A percentile compares a stretch with the other conserved stretches of the same genome.
Conservation (phyloP, 1,284 basidiomycete species). For the Ceratobasidium sp. region DNA sequence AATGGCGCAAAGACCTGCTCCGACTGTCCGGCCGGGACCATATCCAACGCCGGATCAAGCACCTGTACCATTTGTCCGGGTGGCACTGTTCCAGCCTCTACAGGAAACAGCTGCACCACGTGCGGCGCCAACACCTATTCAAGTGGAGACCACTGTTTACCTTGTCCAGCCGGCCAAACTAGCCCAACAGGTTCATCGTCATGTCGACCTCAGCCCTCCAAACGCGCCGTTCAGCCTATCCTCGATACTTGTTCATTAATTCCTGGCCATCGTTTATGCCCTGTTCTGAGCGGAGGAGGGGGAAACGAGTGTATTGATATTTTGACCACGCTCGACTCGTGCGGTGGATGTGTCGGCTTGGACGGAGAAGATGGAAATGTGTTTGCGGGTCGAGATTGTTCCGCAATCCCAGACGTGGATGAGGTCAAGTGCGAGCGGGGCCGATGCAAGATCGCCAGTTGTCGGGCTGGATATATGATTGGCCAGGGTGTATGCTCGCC, state of each 20-base stretch:
- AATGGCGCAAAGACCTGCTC: conserved; percentile 3
- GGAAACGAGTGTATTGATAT: conserved; percentile 15
- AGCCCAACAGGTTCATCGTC: conserved; percentile 1
- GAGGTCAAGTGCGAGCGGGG: conserved; percentile 17
- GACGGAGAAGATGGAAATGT: not conserved
- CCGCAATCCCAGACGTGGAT: conserved; percentile 9
- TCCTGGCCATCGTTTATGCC: conserved; percentile 7
- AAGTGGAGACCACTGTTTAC: not conserved
- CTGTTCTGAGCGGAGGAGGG: not conserved
- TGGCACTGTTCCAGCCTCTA: not conserved
- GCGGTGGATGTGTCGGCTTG: conserved; percentile 5
- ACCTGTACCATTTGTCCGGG: conserved; percentile 12
- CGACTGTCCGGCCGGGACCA: not conserved
- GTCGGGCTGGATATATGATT: not conserved
- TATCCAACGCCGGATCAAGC: conserved; percentile 1
- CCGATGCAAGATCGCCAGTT: conserved; percentile 14
- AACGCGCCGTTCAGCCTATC: not conserved
- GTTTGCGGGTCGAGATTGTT: conserved; percentile 11
- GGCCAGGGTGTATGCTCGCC: conserved; percentile 8
- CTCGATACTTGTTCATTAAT: not conserved
- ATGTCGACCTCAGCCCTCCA: conserved; percentile 20
- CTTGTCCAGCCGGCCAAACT: conserved; percentile 9
- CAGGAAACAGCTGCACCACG: not conserved
- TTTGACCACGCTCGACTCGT: conserved; percentile 24
- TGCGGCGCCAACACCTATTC: conserved; percentile 19